Conservation (phyloP, 352 stramenopile species). For the Phytophthora parvispora region DNA sequence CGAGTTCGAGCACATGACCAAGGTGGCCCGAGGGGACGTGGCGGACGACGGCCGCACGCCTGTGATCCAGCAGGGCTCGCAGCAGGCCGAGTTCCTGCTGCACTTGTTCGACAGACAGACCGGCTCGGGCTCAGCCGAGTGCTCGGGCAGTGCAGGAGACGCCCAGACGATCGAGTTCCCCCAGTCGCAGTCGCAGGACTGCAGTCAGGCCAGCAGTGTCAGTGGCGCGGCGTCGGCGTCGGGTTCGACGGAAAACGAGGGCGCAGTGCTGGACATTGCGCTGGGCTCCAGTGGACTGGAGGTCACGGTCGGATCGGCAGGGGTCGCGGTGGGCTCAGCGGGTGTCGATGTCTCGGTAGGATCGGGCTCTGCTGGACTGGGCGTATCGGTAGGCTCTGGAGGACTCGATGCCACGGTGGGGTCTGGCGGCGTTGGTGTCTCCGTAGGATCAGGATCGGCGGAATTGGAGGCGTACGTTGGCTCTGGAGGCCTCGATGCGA, state of each 20-base stretch:
- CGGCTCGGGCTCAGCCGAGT: slow-evolving; percentile 5
- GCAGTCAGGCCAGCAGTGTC: slow-evolving; percentile 21
- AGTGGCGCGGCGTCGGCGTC: slow-evolving; percentile 15
- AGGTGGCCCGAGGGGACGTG: slow-evolving; percentile 25
- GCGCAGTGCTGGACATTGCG: slow-evolving; percentile 12
- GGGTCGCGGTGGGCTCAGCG: slow-evolving; percentile 6
- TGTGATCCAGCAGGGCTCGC: neutral
- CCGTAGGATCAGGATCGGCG: neutral
- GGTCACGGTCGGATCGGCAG: slow-evolving; percentile 9
- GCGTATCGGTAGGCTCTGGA: slow-evolving; percentile 16
- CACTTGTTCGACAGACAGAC: slow-evolving; percentile 10
- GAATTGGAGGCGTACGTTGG: neutral
- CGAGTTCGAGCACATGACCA: slow-evolving; percentile 29
- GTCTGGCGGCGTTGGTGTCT: neutral
- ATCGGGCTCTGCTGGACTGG: slow-evolving; percentile 20
- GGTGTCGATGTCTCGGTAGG: slow-evolving; percentile 18
- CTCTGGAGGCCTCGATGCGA: slow-evolving; percentile 4
- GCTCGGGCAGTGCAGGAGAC: slow-evolving; percentile 17
- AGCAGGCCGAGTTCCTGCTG: slow-evolving; percentile 13
- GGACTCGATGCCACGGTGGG: slow-evolving; percentile 13
- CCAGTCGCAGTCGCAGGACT: slow-evolving; percentile 21
- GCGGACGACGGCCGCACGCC: slow-evolving; percentile 14
- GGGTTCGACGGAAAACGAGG: slow-evolving; percentile 15
- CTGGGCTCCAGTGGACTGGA: slow-evolving; percentile 14
- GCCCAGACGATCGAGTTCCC: slow-evolving; percentile 24